Percentiles rank a stretch among this genome's conserved stretches.
These are phyloP conservation scores for Corylus americana DNA, from an alignment of 306 rosid species.

Conservation along the genomic window DNA sequence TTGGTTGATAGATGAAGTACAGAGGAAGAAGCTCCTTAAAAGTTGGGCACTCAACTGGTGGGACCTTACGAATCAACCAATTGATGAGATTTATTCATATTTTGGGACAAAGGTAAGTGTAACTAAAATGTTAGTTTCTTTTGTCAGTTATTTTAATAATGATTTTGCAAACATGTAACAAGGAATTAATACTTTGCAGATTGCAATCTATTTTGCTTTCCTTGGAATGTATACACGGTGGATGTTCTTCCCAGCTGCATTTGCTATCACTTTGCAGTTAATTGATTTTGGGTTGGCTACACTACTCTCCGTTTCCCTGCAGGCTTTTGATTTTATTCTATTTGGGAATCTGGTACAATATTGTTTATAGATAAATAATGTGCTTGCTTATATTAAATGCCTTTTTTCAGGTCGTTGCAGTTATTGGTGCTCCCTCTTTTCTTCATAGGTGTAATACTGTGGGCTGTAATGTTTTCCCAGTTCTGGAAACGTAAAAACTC, in stretches of 20 bases:
- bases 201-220: conserved; percentile 91
- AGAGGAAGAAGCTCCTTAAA: conserved; percentile 75
- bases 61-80: conserved; percentile 80
- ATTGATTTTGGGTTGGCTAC: conserved; percentile 73
- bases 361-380: conserved; percentile 10
- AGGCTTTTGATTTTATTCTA: conserved; percentile 3
- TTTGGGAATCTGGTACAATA: conserved; percentile 25
- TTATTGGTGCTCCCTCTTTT: conserved; percentile 74
- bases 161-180: conserved; percentile 25
- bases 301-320: conserved; percentile 15
- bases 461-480: conserved; percentile 94
- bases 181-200: conserved; percentile 50
- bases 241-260: conserved; percentile 81
- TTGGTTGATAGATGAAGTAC: conserved; percentile 69
- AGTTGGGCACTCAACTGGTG: conserved; percentile 91
- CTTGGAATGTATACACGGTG: conserved; percentile 95
- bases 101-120: conserved; percentile 80
- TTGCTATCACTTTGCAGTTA: conserved; percentile 75
- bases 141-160: conserved; percentile 7
- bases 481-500: conserved; percentile 96
- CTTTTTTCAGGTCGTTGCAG: conserved; percentile 62
- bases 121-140: conserved; percentile 16
- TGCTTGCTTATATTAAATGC: conserved; percentile 25
- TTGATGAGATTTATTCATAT: conserved; percentile 82
- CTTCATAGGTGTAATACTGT: conserved; percentile 66